Evolutionary conservation across 371 early-diverging fungal species (phyloP).

Genomic region (Lichtheimia corymbifera): DNA sequence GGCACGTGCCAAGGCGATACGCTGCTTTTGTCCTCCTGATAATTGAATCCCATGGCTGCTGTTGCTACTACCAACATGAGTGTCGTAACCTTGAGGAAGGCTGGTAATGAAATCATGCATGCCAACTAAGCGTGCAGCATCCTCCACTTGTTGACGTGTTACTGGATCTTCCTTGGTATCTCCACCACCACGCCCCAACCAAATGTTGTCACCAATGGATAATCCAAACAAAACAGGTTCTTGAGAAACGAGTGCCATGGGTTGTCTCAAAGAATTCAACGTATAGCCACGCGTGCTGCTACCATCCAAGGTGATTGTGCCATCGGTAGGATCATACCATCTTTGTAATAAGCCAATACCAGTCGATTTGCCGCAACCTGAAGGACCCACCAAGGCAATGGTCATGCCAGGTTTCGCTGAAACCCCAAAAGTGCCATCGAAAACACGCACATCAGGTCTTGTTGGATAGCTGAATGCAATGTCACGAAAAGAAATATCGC

Average conservation of each 20-base stretch:
- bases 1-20: constrained; percentile 51
- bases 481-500: constrained; percentile 53
- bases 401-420: constrained; percentile 72
- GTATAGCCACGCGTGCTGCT: constrained; percentile 61
- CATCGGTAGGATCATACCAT: constrained; percentile 76
- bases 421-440: constrained; percentile 71
- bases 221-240: constrained; percentile 82
- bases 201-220: constrained; percentile 79
- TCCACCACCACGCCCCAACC: constrained; percentile 45
- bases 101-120: constrained; percentile 74
- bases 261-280: constrained; percentile 61
- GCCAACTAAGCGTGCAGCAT: constrained; percentile 65
- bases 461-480: constrained; percentile 75
- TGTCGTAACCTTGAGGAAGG: constrained; percentile 77
- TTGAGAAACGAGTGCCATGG: constrained; percentile 86
- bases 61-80: constrained; percentile 54
- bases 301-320: constrained; percentile 65
- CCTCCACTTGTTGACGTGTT: constrained; percentile 59
- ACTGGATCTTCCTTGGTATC: constrained; percentile 28
- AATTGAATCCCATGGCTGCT: constrained; percentile 61
- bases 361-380: constrained; percentile 90
- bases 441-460: constrained; percentile 72
- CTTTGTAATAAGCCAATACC: constrained; percentile 82
- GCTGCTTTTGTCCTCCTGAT: constrained; percentile 28
- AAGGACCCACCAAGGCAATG: constrained; percentile 81